Evolutionary conservation across 139 green algal species (phyloP).

Genomic region (Monoraphidium neglectum): DNA sequence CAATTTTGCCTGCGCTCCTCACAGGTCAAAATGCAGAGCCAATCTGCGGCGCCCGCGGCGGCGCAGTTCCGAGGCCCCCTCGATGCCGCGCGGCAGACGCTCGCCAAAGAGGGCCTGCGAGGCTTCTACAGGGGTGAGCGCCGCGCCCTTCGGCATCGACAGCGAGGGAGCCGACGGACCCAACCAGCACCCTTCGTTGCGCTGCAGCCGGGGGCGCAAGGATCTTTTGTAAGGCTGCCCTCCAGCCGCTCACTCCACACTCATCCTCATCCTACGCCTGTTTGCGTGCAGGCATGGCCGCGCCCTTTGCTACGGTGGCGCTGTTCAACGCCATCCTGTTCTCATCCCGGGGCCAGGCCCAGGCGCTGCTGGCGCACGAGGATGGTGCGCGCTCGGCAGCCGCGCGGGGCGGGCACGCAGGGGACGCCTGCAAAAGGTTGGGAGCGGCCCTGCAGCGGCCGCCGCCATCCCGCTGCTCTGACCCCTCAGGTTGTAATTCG

Average conservation of each 20-base stretch:
- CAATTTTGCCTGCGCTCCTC: not conserved
- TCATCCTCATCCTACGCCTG: too few species aligned
- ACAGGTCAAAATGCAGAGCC: conserved; percentile 77
- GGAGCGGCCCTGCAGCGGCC: too few species aligned
- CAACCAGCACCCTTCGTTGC: too few species aligned
- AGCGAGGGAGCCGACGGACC: too few species aligned
- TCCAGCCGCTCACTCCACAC: too few species aligned
- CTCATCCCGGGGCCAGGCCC: conserved; percentile 59
- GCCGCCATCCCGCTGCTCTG: too few species aligned
- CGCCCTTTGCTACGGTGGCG: conserved; percentile 79
- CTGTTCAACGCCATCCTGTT: conserved; percentile 85
- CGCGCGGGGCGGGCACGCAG: too few species aligned
- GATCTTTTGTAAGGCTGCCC: too few species aligned
- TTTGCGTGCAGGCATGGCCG: conserved; percentile 59
- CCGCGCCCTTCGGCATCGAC: too few species aligned
- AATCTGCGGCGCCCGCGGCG: conserved; percentile 39
- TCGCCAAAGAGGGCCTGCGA: conserved; percentile 53
- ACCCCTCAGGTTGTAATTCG: too few species aligned
- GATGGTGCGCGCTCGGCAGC: conserved; percentile 45
- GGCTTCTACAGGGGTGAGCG: conserved; percentile 64
- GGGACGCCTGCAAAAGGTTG: too few species aligned
- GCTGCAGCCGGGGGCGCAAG: too few species aligned
- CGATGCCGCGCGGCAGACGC: conserved; percentile 58
- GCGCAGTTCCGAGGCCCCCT: conserved; percentile 38
- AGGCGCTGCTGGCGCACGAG: conserved; percentile 59